Percentiles rank a stretch among this genome's conserved stretches.
Conservation (phyloP, 139 green algal genomes). For the Haematococcus lacustris region DNA sequence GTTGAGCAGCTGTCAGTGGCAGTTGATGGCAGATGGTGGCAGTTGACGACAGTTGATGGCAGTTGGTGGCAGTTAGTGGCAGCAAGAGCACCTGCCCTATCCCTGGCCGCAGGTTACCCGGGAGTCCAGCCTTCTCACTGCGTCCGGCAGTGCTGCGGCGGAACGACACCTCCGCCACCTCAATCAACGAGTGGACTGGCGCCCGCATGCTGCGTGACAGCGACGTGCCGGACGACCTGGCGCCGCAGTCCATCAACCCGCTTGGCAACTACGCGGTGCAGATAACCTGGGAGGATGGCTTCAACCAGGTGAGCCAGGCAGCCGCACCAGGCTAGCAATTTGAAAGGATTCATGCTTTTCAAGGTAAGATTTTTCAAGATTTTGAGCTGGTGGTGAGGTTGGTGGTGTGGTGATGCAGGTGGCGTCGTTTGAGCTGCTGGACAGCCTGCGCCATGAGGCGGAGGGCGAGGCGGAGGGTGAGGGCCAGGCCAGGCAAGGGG, state of each 20-base stretch:
- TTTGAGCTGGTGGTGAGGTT: neutral
- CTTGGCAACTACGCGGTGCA: conserved; percentile 96
- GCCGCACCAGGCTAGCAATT: neutral
- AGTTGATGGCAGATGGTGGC: no score
- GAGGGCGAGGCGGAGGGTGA: neutral
- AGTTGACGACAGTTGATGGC: no score
- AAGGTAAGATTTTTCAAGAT: neutral
- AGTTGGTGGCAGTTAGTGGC: no score
- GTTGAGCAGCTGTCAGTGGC: no score
- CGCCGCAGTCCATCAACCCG: conserved; percentile 55
- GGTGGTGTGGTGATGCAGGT: conserved; percentile 6
- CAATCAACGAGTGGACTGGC: conserved; percentile 87
- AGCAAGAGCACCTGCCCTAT: neutral
- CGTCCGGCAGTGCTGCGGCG: conserved; percentile 65
- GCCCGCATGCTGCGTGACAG: neutral
- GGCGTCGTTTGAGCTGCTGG: conserved; percentile 30
- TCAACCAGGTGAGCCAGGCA: conserved; percentile 65
- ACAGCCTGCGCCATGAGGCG: conserved; percentile 11
- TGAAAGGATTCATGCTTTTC: neutral
- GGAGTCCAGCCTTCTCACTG: conserved; percentile 63
- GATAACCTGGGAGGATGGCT: conserved; percentile 80
- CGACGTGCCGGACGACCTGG: conserved; percentile 65
- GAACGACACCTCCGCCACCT: conserved; percentile 77
- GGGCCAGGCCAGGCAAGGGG: neutral
- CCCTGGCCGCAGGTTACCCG: conserved; percentile 13